Base-by-base conservation (phyloP, 768 basidiomycete species). In the Leccinum fibrillosum region DNA sequence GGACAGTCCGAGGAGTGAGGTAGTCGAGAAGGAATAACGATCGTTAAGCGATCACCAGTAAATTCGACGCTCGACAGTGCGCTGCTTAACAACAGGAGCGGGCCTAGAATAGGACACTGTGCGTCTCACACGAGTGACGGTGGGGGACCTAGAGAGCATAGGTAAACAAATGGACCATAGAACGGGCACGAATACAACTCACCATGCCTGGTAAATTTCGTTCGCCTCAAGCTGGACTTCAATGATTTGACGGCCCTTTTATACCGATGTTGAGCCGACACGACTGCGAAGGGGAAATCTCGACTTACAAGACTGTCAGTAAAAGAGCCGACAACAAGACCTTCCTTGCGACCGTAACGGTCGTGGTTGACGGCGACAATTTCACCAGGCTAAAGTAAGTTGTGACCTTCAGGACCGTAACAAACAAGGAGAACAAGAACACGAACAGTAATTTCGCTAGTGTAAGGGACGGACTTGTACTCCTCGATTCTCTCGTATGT, bases 231-330 rank as follows among this genome's bases (percentile, higher is more conserved):
- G 82, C 68, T 89, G 90, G 30, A 94, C 87, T 68, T 92, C 88
- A 60, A 94, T 75, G 63, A 92, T 80, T 76, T 90, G 88, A 56
- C 90, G 86, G 54, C 90, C 91, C 91, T 93, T 93, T 61, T 7
- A 53, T 23, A 42, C 39, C 44, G 44, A 49, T 35, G 19, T 62
- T 58, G 32, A 55, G 54, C 52, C 49, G 28, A 23, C 44, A 17
- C 4, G 2, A 2, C n/a, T 28, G 57, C 2, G 19, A 2, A 35
- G 15, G 32, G 54, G 45, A 15, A 19, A 34, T 21, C 5, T 23
- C 15, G 56, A 79, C 88, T 63, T 72, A 91, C 90, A 54, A 78
- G 73, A 63, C 79, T 76, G 81, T 93, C 91, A 57, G 82, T 65
- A 75, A 89, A 85, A 34, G 88, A 82, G 42, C 90, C 89, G 37